These are phyloP conservation scores for Begonia fuchsioides DNA, from an alignment of 306 rosid species.

Conservation along the genomic window DNA sequence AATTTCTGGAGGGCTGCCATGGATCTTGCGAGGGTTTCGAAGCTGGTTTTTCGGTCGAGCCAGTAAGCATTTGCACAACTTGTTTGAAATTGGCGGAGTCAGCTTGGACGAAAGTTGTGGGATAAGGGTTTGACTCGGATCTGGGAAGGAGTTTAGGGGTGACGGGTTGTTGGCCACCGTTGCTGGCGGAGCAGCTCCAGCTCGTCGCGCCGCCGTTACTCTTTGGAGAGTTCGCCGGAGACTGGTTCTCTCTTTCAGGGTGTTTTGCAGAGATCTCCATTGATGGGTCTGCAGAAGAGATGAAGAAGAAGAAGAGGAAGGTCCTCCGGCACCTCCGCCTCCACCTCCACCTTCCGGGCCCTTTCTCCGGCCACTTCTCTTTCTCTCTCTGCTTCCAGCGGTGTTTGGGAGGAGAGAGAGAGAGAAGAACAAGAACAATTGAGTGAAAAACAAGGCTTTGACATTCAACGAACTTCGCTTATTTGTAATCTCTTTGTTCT, in stretches of 20 bases:
- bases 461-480: neutral
- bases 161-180: conserved; percentile 28
- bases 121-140: conserved; percentile 87
- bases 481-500: conserved; percentile 5
- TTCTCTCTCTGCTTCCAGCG: too few relatives aligned
- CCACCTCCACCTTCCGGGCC: neutral
- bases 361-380: neutral
- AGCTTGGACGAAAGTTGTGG: conserved; percentile 94
- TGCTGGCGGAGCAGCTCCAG: conserved; percentile 19
- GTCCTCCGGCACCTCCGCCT: too few relatives aligned
- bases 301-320: neutral
- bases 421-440: neutral
- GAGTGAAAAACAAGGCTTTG: conserved; percentile 11
- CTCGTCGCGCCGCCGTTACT: conserved; percentile 13
- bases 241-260: conserved; percentile 44
- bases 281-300: conserved; percentile 13
- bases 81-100: conserved; percentile 83
- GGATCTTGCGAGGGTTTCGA: conserved; percentile 20
- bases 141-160: conserved; percentile 66
- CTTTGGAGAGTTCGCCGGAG: conserved; percentile 48
- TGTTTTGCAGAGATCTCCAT: conserved; percentile 60
- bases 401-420: neutral
- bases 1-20: conserved; percentile 26
- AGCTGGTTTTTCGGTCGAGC: conserved; percentile 42
- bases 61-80: conserved; percentile 95